These are phyloP conservation scores for Talaromyces sp. DNA, from an alignment of 2,329 filamentous ascomycete genomes.

Conservation along the genomic window DNA sequence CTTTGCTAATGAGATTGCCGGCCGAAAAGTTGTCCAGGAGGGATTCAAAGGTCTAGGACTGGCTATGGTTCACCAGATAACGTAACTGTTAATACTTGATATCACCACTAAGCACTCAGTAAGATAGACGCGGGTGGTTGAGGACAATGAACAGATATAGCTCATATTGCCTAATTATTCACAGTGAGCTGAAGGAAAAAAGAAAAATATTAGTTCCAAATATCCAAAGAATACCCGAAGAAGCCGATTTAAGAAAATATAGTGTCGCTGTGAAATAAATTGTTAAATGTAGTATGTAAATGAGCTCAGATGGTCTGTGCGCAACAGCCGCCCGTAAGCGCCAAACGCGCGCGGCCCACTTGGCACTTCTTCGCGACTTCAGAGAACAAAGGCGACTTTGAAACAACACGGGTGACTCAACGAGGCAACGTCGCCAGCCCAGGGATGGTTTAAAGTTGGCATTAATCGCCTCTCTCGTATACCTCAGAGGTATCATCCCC, in stretches of 20 bases:
- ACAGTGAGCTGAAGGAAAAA: not conserved
- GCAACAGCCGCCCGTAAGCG: not conserved
- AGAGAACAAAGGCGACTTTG: not conserved
- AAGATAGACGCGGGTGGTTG: not conserved
- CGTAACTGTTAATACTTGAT: not conserved
- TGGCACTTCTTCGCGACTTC: not conserved
- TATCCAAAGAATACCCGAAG: not conserved
- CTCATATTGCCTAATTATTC: not conserved
- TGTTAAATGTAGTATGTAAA: not conserved
- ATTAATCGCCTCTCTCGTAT: not conserved
- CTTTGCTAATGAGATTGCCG: constrained; percentile 63
- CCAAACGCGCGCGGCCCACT: not conserved
- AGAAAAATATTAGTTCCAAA: not conserved
- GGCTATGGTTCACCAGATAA: not conserved
- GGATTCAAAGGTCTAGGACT: constrained; percentile 54
- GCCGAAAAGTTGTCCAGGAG: constrained; percentile 61
- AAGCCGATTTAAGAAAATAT: not conserved
- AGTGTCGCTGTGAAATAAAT: not conserved
- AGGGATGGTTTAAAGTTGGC: not conserved
- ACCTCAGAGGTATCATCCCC: not conserved
- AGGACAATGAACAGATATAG: not conserved
- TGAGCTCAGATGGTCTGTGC: not conserved
- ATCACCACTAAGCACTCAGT: not conserved
- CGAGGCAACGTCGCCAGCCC: not conserved
- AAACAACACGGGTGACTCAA: not conserved